phyloP scores from a whole-genome alignment of 2,329 filamentous ascomycete genomes.

The Endothia cerciana region DNA sequence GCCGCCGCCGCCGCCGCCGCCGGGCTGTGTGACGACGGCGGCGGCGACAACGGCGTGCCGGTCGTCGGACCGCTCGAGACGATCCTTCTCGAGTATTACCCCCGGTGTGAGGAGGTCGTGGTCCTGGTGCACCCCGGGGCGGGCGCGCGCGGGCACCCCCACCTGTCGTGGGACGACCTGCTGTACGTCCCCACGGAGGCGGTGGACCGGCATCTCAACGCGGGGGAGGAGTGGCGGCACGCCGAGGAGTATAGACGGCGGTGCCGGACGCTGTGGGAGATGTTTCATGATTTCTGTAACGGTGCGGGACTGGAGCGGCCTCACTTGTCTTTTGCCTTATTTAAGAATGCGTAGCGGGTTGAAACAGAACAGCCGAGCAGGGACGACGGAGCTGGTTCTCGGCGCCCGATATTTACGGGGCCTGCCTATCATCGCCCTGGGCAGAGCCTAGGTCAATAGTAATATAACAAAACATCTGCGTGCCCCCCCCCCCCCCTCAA shows the following conservation, averaged over 20 bases:
- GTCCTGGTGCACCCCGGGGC: neutral
- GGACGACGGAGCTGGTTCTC: neutral
- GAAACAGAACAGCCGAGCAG: neutral
- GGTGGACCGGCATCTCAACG: neutral
- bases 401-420: too few relatives aligned
- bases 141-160: neutral
- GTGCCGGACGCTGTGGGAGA: neutral
- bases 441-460: neutral
- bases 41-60: neutral
- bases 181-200: neutral
- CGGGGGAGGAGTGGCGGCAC: neutral
- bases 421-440: too few relatives aligned
- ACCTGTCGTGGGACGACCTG: constrained; percentile 12
- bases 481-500: too few relatives aligned
- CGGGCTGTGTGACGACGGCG: neutral
- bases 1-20: neutral
- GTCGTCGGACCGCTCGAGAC: neutral
- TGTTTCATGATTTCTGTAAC: neutral
- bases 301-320: neutral
- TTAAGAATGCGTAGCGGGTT: neutral
- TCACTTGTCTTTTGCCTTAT: neutral
- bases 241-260: neutral
- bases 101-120: constrained; percentile 3
- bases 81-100: neutral
- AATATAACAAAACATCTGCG: too few relatives aligned